Conservation (phyloP, 768 basidiomycete genomes). For the Obba rivulosa region DNA sequence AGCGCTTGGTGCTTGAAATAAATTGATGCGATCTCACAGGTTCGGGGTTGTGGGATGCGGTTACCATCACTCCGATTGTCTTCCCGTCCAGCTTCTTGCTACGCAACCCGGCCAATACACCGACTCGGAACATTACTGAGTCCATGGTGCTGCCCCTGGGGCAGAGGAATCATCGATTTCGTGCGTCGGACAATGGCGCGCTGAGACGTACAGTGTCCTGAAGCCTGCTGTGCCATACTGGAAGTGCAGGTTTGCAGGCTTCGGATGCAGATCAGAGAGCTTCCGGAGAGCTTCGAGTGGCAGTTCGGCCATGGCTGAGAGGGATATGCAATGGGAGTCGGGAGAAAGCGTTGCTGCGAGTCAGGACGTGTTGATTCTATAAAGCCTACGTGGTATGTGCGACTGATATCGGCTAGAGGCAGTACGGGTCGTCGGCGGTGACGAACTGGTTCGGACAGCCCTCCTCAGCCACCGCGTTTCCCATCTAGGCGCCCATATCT, state of each 20-base stretch:
- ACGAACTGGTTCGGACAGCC: no score
- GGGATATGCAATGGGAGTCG: no score
- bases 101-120: constrained; percentile 81
- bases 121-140: constrained; percentile 91
- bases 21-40: constrained; percentile 42
- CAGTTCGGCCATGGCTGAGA: constrained; percentile 18
- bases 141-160: constrained; percentile 67
- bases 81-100: constrained; percentile 91
- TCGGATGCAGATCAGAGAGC: constrained; percentile 60
- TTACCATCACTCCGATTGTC: constrained; percentile 97
- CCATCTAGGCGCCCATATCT: no score
- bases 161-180: constrained; percentile 7
- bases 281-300: constrained; percentile 38
- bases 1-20: constrained; percentile 1
- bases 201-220: constrained; percentile 68
- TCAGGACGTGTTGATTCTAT: no score
- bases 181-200: background rate
- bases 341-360: no score
- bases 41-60: constrained; percentile 99
- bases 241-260: constrained; percentile 63
- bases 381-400: no score
- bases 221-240: constrained; percentile 96
- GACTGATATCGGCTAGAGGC: no score
- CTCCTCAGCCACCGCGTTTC: no score
- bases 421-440: no score